Evolutionary conservation across 768 basidiomycete genomes (phyloP).

Genomic region (Serendipita sp.): DNA sequence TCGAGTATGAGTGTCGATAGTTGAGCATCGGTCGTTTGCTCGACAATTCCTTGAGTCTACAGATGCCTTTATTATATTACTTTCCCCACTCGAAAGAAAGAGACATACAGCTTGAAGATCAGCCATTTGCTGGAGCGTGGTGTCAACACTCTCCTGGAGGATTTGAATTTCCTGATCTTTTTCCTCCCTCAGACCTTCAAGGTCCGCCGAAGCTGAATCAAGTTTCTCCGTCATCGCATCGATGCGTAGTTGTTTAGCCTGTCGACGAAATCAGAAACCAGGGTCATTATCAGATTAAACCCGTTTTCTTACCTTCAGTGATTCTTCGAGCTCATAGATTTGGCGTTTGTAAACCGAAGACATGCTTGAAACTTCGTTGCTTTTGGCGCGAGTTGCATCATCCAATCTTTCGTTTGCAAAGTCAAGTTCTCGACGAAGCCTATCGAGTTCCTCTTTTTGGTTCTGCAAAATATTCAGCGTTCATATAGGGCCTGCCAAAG

Average conservation of each 20-base stretch:
- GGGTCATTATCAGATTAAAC: neutral
- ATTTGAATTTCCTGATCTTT: conserved; percentile 95
- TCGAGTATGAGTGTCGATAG: conserved; percentile 94
- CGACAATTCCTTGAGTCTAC: conserved; percentile 68
- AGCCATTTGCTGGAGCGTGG: conserved; percentile 70
- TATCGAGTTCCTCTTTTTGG: conserved; percentile 90
- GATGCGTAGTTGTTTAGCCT: conserved; percentile 94
- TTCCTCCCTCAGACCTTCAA: conserved; percentile 77
- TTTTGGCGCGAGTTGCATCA: conserved; percentile 80
- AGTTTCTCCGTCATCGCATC: conserved; percentile 79
- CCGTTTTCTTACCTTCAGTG: conserved; percentile 49
- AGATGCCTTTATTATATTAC: conserved; percentile 5
- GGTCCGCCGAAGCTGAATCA: conserved; percentile 52
- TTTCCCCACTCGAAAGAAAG: neutral
- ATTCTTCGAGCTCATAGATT: conserved; percentile 89
- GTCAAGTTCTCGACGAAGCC: conserved; percentile 75
- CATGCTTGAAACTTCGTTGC: conserved; percentile 76
- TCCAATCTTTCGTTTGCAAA: conserved; percentile 98
- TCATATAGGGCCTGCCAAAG: neutral
- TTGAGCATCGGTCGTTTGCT: conserved; percentile 88
- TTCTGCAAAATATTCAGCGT: conserved; percentile 22
- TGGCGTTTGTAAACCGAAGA: conserved; percentile 92
- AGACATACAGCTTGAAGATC: conserved; percentile 64
- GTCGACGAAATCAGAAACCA: neutral
- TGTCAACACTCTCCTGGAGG: conserved; percentile 89